Evolutionary conservation across 192 early-diverging fungal genomes (phyloP).

Genomic region (Gamsiella multidivaricata): DNA sequence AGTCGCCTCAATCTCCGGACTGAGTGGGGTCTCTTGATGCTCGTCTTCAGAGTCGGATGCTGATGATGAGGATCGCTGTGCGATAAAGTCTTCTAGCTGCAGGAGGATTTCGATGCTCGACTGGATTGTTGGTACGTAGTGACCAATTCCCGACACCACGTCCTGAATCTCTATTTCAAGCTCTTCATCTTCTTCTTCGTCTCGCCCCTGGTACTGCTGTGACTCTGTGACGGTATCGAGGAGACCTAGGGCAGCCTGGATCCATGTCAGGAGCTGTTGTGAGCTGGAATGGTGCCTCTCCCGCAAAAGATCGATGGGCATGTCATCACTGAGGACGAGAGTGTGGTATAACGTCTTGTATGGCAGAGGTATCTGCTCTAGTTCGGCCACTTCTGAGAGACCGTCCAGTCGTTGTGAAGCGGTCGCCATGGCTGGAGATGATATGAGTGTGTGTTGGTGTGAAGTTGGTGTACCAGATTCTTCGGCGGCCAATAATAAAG

Average conservation of each 20-base stretch:
- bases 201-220: constrained; percentile 13
- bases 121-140: constrained; percentile 48
- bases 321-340: constrained; percentile 48
- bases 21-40: constrained; percentile 8
- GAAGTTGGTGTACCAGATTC: constrained; percentile 5
- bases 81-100: constrained; percentile 34
- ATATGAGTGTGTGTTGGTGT: background rate
- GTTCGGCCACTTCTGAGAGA: constrained; percentile 46
- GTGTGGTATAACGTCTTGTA: constrained; percentile 51
- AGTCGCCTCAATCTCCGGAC: constrained; percentile 15
- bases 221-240: constrained; percentile 23
- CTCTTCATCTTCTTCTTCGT: constrained; percentile 38
- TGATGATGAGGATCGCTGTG: constrained; percentile 6
- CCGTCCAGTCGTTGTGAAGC: constrained; percentile 35
- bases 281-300: constrained; percentile 26
- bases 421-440: constrained; percentile 29
- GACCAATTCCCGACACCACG: constrained; percentile 47
- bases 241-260: constrained; percentile 30
- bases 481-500: background rate
- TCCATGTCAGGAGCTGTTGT: constrained; percentile 47
- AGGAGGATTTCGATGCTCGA: constrained; percentile 48
- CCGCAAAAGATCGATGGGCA: constrained; percentile 42
- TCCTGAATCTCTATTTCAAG: constrained; percentile 48
- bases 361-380: constrained; percentile 47
- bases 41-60: background rate